phyloP scores from a whole-genome alignment of 73 alveolate species.

The Breviolum minutum region DNA sequence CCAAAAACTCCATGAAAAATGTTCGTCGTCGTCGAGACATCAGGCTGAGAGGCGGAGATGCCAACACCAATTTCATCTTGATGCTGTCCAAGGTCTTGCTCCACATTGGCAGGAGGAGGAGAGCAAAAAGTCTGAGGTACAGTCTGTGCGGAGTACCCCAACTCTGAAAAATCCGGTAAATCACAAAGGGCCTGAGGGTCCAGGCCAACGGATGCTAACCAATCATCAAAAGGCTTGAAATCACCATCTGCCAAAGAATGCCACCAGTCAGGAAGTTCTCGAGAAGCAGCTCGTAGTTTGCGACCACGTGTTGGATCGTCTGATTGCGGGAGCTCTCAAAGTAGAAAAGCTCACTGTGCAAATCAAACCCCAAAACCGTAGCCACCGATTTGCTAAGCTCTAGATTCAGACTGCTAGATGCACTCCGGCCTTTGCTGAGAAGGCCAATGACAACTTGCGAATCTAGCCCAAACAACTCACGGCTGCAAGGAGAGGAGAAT shows the following conservation, averaged over 20 bases:
- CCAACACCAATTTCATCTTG: neutral
- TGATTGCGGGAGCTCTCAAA: neutral
- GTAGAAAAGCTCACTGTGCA: neutral
- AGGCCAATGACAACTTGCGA: neutral
- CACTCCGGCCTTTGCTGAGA: neutral
- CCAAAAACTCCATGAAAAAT: neutral
- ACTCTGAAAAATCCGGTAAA: neutral
- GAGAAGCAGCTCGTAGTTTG: neutral
- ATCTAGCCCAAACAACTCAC: neutral
- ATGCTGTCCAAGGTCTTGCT: neutral
- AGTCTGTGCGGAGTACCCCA: neutral
- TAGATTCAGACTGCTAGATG: neutral
- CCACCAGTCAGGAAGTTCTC: neutral
- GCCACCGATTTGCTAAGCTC: neutral
- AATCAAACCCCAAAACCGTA: neutral
- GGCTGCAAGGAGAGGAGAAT: neutral
- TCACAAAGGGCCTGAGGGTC: neutral
- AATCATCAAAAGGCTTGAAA: neutral
- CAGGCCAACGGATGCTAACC: neutral
- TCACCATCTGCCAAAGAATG: neutral
- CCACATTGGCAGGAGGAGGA: neutral
- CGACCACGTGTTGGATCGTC: constrained; percentile 9
- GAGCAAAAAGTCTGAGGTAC: too few species aligned
- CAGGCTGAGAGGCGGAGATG: too few species aligned
- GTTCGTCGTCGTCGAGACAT: too few species aligned